A percentile compares a stretch with the other conserved stretches of the same genome.
Evolutionary conservation across 169 alveolate genomes (phyloP).

Genomic region (Eimeria maxima): DNA sequence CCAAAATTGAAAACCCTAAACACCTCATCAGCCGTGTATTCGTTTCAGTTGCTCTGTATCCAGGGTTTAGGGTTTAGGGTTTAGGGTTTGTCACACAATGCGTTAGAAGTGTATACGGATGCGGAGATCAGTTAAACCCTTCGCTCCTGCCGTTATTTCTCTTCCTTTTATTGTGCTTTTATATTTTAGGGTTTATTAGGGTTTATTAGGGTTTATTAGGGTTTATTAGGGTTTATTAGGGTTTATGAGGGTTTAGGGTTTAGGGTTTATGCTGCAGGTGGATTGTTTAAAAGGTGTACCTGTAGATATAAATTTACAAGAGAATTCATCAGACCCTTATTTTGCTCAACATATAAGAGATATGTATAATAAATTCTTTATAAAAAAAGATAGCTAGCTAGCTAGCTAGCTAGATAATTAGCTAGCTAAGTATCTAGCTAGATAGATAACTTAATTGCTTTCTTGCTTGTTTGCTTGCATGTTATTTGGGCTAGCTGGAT

Average conservation of each 20-base stretch:
- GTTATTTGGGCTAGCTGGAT: neutral
- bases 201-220: neutral
- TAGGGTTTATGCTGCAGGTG: neutral
- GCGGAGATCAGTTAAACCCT: neutral
- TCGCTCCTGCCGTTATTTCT: no score
- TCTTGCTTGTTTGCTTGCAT: neutral
- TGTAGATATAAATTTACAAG: neutral
- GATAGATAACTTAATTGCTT: neutral
- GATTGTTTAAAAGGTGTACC: conserved; percentile 16
- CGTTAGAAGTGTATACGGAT: neutral
- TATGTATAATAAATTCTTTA: neutral
- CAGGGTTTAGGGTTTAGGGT: neutral
- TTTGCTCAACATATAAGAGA: conserved; percentile 9
- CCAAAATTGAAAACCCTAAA: neutral
- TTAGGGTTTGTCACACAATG: neutral
- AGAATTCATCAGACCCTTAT: conserved; percentile 14
- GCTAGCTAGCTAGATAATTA: neutral
- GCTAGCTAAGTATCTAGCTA: neutral
- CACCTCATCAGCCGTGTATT: neutral
- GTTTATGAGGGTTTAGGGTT: neutral
- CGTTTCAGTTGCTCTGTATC: neutral
- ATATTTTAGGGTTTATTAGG: neutral
- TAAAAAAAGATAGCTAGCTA: neutral
- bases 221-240: no score
- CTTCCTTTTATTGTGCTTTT: neutral